These are phyloP conservation scores for Ilex asprella DNA, from an alignment of 257 asterid genomes.

Conservation along the genomic window DNA sequence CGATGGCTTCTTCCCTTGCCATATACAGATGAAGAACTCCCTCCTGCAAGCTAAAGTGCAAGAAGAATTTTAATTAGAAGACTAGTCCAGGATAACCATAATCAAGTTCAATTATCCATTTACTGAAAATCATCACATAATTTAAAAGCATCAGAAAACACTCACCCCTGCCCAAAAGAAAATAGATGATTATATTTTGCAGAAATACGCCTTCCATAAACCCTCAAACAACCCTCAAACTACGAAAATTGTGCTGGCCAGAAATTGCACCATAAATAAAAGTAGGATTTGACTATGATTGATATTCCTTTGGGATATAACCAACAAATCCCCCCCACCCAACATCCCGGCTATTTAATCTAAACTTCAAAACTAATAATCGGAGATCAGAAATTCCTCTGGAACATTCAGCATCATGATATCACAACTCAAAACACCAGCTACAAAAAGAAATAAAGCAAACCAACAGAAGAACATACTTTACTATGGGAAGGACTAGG, in stretches of 20 bases:
- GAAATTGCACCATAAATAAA: too few species aligned
- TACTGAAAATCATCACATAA: too few species aligned
- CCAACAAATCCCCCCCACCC: too few species aligned
- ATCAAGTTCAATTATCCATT: too few species aligned
- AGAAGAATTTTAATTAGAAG: conserved; percentile 17
- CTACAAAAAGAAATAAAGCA: not conserved
- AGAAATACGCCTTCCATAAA: not conserved
- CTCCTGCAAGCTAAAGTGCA: conserved; percentile 45
- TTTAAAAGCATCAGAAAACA: too few species aligned
- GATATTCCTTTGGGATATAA: too few species aligned
- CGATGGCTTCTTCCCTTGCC: conserved; percentile 79
- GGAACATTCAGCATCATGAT: not conserved
- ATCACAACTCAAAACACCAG: conserved; percentile 1
- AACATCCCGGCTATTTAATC: not conserved
- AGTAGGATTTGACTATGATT: too few species aligned
- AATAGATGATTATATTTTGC: not conserved
- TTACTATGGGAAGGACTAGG: not conserved
- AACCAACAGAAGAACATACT: not conserved
- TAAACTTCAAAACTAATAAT: not conserved
- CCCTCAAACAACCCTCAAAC: not conserved
- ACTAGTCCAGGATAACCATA: not conserved
- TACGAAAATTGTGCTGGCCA: not conserved
- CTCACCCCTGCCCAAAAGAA: not conserved
- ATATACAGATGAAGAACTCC: conserved; percentile 41
- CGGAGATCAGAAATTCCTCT: not conserved